Base-by-base conservation (phyloP, 1,284 basidiomycete species). In the Cryptococcus sp. region DNA sequence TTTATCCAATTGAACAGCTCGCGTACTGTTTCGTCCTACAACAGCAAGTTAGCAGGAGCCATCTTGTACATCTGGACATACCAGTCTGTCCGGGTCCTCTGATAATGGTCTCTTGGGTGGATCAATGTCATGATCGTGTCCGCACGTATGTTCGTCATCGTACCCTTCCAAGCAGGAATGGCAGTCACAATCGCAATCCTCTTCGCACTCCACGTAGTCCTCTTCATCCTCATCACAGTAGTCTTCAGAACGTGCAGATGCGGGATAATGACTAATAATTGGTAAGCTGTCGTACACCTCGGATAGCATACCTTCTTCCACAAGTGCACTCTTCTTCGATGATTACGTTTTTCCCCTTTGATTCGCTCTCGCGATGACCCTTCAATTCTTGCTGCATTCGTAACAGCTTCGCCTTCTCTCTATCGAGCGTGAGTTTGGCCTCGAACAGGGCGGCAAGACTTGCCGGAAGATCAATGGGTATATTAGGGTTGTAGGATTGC, bases 1-100 rank as follows among this genome's bases (percentile, higher is more conserved):
- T 78, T 78, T 52, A 78, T 78, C 77, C 77, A 78, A 57, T 74
- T 75, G 70, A 78, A 78, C 25, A 78, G 64, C 57, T 77, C 76
- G 46, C 70, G 61, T 1, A 76, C 73, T 0, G 74, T 73, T 47
- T 75, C 72, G 56, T 78, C 76, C 75, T 78, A 54, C 16, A 10
- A 10, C 34, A 50, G 58, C 19, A 59, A 50, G 54, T 41, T 10
- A 47, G 40, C 23, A 17, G 16, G 6, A 20, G 11, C 23, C 22
- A 5, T n/a, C 20, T n/a, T 17, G 20, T 22, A 22, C 19, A 6
- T 43, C 10, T 29, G 20, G 19, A 67, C 72, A 59, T 52, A 72
- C 74, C 64, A 77, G 63, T 34, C 72, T 52, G 52, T 75, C 74
- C 8, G 74, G 75, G 55, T 75, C 73, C 34, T 76, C 72, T 19